phyloP scores from a whole-genome alignment of 768 basidiomycete species.

The Chalciporus piperatus region DNA sequence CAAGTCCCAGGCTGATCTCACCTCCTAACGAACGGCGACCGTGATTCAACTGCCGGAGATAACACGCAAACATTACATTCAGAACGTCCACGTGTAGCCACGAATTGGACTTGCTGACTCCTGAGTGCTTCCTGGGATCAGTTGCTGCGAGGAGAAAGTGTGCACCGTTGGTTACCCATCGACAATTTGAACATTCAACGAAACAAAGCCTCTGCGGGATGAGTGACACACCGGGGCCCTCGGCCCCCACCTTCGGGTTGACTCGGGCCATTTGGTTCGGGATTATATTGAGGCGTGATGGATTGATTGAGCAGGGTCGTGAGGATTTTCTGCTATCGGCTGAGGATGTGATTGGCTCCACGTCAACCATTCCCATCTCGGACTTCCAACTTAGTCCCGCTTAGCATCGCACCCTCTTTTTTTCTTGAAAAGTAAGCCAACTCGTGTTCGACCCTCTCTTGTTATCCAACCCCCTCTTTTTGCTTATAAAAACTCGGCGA shows the following conservation, averaged over 20 bases:
- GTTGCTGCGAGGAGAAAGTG: background rate
- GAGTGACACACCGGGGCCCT: too few species aligned
- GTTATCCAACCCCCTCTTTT: conserved; percentile 20
- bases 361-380: conserved; percentile 13
- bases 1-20: too few species aligned
- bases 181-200: too few species aligned
- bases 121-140: background rate
- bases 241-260: too few species aligned
- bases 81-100: background rate
- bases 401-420: conserved; percentile 19
- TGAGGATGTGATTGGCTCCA: conserved; percentile 17
- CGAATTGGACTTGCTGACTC: too few species aligned
- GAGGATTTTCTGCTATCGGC: too few species aligned
- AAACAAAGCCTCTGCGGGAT: too few species aligned
- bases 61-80: background rate
- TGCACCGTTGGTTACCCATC: too few species aligned
- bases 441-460: conserved; percentile 3
- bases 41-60: background rate
- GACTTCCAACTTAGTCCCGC: conserved; percentile 18
- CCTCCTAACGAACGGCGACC: background rate
- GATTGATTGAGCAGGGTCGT: too few species aligned
- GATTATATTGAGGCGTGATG: too few species aligned
- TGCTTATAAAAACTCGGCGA: conserved; percentile 24
- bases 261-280: too few species aligned
- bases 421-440: conserved; percentile 6